These are phyloP conservation scores for Lepidopterella palustris DNA, from an alignment of 495 filamentous ascomycete species.

Conservation along the genomic window DNA sequence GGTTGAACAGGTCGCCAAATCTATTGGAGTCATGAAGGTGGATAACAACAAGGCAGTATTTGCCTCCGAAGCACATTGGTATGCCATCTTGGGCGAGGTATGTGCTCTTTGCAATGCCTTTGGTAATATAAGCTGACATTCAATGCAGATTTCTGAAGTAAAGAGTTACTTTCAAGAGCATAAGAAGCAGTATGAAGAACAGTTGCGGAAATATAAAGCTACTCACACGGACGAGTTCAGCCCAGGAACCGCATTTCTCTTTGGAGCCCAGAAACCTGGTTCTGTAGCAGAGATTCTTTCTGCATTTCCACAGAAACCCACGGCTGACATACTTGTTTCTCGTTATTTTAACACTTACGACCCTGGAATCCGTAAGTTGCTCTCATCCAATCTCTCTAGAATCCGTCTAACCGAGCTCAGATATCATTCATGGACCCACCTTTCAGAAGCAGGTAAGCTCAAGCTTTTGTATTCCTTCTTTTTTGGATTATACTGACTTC, in stretches of 20 bases:
- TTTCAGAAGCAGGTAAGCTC: constrained; percentile 54
- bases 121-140: not conserved
- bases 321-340: constrained; percentile 70
- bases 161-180: constrained; percentile 76
- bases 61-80: constrained; percentile 91
- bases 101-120: constrained; percentile 31
- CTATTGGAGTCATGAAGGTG: constrained; percentile 88
- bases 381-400: not conserved
- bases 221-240: constrained; percentile 44
- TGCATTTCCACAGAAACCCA: constrained; percentile 70
- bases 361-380: constrained; percentile 57
- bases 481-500: not conserved
- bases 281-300: constrained; percentile 69
- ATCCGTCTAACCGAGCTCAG: constrained; percentile 32
- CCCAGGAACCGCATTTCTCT: constrained; percentile 55
- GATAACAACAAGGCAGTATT: constrained; percentile 80
- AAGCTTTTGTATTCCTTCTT: not conserved
- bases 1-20: constrained; percentile 84
- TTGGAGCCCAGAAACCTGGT: constrained; percentile 60
- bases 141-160: constrained; percentile 76
- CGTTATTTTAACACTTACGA: constrained; percentile 69
- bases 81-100: constrained; percentile 78
- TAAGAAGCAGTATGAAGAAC: constrained; percentile 62
- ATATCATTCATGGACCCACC: constrained; percentile 78
- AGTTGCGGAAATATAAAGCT: constrained; percentile 55